These are phyloP conservation scores for Pittosporum tobira DNA, from an alignment of 129 eudicot species.

Conservation along the genomic window DNA sequence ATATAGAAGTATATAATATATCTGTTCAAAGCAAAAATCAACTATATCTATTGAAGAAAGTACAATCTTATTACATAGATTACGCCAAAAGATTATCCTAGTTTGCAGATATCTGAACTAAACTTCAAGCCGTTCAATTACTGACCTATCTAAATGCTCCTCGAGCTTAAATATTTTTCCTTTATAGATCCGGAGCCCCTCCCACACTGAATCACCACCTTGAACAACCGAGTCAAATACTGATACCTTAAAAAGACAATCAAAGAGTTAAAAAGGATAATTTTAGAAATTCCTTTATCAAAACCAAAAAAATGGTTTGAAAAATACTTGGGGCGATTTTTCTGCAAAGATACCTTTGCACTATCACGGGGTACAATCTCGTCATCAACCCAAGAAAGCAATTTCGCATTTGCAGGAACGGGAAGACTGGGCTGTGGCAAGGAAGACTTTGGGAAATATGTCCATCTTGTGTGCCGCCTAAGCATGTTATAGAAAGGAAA, in stretches of 20 bases:
- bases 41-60: not conserved
- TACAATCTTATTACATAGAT: not conserved
- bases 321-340: not conserved
- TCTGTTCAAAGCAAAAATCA: not conserved
- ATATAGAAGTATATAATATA: not conserved
- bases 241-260: conserved; percentile 54
- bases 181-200: conserved; percentile 75
- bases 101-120: too few species aligned
- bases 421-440: conserved; percentile 61
- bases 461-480: conserved; percentile 33
- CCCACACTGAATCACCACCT: conserved; percentile 99
- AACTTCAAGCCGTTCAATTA: conserved; percentile 3
- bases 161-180: conserved; percentile 91
- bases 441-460: conserved; percentile 9
- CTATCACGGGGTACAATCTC: conserved; percentile 82
- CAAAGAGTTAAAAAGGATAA: conserved; percentile 13
- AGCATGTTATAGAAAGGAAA: conserved; percentile 88
- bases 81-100: not conserved
- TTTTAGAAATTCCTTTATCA: conserved; percentile 1
- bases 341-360: conserved; percentile 52
- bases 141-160: conserved; percentile 93
- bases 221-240: conserved; percentile 94
- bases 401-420: conserved; percentile 68
- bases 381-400: conserved; percentile 96
- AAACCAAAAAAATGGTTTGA: not conserved